Evolutionary conservation across 2,329 filamentous ascomycete species (phyloP).

Genomic region (Calonectria fujianensis): DNA sequence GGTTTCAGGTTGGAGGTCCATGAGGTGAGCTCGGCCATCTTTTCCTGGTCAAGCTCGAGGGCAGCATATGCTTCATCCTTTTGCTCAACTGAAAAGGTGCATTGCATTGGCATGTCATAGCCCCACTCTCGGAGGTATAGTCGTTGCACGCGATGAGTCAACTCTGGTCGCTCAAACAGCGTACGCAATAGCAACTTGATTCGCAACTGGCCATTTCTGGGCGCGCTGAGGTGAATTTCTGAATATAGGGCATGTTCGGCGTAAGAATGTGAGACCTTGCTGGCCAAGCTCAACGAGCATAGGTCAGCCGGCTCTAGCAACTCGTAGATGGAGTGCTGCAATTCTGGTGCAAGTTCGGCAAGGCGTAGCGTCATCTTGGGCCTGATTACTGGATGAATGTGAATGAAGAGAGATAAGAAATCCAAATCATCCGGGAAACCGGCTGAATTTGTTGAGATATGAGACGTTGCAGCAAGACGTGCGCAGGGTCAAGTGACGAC

Average conservation of each 20-base stretch:
- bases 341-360: conserved; percentile 4
- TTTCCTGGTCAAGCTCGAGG: conserved; percentile 1
- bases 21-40: conserved; percentile 5
- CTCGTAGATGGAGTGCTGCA: conserved; percentile 17
- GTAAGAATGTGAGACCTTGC: neutral
- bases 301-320: conserved; percentile 5
- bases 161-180: conserved; percentile 1
- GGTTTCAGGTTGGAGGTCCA: conserved; percentile 12
- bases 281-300: conserved; percentile 16
- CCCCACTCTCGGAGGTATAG: conserved; percentile 16
- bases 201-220: neutral
- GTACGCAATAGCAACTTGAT: conserved; percentile 7
- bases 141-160: conserved; percentile 5
- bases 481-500: neutral
- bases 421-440: conserved; percentile 2
- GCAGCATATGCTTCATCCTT: conserved; percentile 11
- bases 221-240: neutral
- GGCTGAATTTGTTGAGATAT: conserved; percentile 1
- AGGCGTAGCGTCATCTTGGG: conserved; percentile 9
- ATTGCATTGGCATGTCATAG: conserved; percentile 12
- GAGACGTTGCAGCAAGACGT: neutral
- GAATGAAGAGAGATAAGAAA: neutral
- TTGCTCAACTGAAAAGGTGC: neutral
- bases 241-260: conserved; percentile 14
- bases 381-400: neutral